Percentiles rank a stretch among this genome's conserved stretches.
Conservation (phyloP, 2,329 filamentous ascomycete genomes). For the Exophiala bonariae region DNA sequence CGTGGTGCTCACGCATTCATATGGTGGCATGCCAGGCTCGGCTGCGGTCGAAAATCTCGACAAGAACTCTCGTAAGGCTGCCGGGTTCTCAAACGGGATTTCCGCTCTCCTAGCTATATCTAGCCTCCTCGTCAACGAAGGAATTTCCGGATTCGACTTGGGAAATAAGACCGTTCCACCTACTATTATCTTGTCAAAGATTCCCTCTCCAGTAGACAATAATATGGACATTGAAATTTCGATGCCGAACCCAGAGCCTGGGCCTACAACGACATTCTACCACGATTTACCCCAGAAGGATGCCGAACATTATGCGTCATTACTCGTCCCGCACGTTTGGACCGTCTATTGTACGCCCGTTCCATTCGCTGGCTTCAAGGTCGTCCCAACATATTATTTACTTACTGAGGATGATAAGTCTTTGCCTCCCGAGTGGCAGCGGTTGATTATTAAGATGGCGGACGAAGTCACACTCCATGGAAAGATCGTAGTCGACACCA, state of each 20-base stretch:
- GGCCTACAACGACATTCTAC: constrained; percentile 29
- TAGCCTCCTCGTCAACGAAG: constrained; percentile 2
- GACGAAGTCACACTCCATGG: neutral
- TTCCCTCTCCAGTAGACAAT: constrained; percentile 1
- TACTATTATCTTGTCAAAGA: neutral
- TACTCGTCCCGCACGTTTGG: constrained; percentile 34
- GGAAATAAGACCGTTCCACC: neutral
- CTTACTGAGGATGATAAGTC: constrained; percentile 34
- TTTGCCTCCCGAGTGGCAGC: constrained; percentile 33
- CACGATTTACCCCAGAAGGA: constrained; percentile 31
- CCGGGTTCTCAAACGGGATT: constrained; percentile 2
- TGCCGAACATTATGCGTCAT: constrained; percentile 31
- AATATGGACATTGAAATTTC: constrained; percentile 1
- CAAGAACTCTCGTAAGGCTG: neutral
- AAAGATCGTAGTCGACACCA: neutral
- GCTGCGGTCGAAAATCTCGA: constrained; percentile 6
- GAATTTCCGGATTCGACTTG: neutral
- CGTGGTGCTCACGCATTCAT: constrained; percentile 4
- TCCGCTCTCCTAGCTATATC: constrained; percentile 3
- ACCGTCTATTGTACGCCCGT: constrained; percentile 31
- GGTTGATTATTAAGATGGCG: constrained; percentile 34
- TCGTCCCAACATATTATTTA: constrained; percentile 31
- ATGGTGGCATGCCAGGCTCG: neutral
- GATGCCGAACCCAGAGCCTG: neutral
- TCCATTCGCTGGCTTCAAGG: constrained; percentile 30